Conservation (phyloP, 371 early-diverging fungal genomes). For the Mucor circinelloides region DNA sequence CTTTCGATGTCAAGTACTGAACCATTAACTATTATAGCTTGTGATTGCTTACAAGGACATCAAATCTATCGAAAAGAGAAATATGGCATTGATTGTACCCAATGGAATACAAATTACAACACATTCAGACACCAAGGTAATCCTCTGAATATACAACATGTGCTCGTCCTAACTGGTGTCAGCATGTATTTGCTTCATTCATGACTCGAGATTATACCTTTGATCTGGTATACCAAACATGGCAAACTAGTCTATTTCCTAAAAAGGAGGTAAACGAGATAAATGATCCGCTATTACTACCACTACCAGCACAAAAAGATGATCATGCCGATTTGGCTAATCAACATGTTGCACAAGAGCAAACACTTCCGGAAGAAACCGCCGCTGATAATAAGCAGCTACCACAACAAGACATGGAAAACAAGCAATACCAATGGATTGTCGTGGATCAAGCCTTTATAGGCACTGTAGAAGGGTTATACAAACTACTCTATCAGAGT, state of each 20-base stretch:
- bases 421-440: too few relatives aligned
- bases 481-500: too few relatives aligned
- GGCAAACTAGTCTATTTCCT: neutral
- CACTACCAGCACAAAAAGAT: neutral
- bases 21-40: too few relatives aligned
- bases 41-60: too few relatives aligned
- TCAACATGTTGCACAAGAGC: neutral
- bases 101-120: neutral
- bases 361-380: neutral
- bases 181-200: neutral
- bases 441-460: too few relatives aligned
- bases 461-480: too few relatives aligned
- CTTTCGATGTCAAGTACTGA: too few relatives aligned
- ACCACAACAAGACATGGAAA: neutral
- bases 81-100: too few relatives aligned
- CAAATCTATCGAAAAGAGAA: too few relatives aligned
- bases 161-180: neutral
- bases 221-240: neutral
- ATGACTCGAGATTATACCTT: neutral
- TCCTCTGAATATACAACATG: neutral
- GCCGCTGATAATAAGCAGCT: neutral
- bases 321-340: neutral
- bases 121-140: neutral
- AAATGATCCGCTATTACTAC: neutral
- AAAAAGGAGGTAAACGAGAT: neutral